Base-by-base conservation (phyloP, 352 stramenopile genomes). In the Globisporangium recalcitrans region DNA sequence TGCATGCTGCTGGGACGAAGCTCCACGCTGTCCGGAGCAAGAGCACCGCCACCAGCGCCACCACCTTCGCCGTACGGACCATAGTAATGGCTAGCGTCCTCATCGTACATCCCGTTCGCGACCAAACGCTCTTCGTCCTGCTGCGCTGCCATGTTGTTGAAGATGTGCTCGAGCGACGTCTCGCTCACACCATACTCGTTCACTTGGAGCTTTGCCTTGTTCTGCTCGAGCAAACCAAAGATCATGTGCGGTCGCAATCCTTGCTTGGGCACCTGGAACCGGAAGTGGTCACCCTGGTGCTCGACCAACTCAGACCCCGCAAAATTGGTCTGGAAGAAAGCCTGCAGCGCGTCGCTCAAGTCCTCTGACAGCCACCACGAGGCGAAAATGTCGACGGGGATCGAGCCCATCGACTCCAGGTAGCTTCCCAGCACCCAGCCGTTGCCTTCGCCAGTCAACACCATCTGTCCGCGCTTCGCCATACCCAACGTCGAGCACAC, bases 121-220 rank as follows among this genome's bases (percentile, higher is more conserved):
- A 74, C 65, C 47, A 82, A 42, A 3, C 64, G 70, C 56, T 86
- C 78, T 55, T 85, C 75, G 36, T 77, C 74, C 70, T 96, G 85
- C 52, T 93, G 70, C 9, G 71, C 73, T 2, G 90, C 92, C 78
- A 98, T 96, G 65, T 77, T 75, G 69, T 97, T 97, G 80, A 98
- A 98, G 62, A 98, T 95, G 64, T 95, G 80, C 69, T 98, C 92
- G 22, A 97, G 74, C 26, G 89, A 95, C 29, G 87, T 92, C 60
- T 97, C 88, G 49, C 82, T 93, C 54, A 98, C 77, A 38, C 79
- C 87, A 67, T 98, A 98, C 67, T 96, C 86, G 24, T 80, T 75
- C 44, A 98, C 79, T 0, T 70, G 56, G 10, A 96, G 68, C 24
- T 69, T 46, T 8, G 68, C 58, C 60, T 87, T 93, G 58, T 78